Evolutionary conservation across 1,139 yeast genomes (phyloP), one percentile per base, ranked within the genome.

Genomic region (Spathaspora sp.): DNA sequence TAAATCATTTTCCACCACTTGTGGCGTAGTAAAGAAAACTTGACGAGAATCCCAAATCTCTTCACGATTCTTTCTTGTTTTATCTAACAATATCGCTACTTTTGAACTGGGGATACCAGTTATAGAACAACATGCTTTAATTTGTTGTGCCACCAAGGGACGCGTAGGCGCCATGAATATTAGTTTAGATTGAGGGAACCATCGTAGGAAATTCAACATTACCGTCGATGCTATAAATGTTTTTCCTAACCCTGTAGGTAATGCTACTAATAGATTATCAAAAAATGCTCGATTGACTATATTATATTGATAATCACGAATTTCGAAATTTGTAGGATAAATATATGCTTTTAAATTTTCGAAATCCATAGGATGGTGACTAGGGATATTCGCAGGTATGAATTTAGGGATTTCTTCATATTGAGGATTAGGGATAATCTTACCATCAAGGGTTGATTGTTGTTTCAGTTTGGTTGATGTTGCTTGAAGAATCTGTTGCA

Each of bases 201-300:
- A 95, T 43, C 96, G 70, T 56, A 80, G 83, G 67, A 80, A 95
- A 60, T 95, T 95, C 47, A 91, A 74, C 89, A 95, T 95, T 25
- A 93, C 95, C 0, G 96, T 86, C 38, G 95, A 84, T 1, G 99
- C 98, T 57, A 95, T 90, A 55, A 95, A 90, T 0, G 99, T 95
- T 66, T 95, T 95, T 41, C 99, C 99, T 63, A 91, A 74, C 54
- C 99, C 99, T 0, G 99, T 95, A 0, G 99, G 99, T 24, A 95
- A 77, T 0, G 98, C 96, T 56, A 95, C 93, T 38, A 95, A 69
- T 3, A 86, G 64, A 59, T 95, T 95, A 52, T 84, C 76, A 57
- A 79, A 83, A 43, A 95, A 70, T 0, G 97, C 85, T 47, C 81
- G 77, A 43, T 74, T 72, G 2, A 90, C 90, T 49, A 93, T 90